Percentiles rank a stretch among this genome's conserved stretches.
phyloP scores from a whole-genome alignment of 1,284 basidiomycete genomes.

The Cerrena zonata region DNA sequence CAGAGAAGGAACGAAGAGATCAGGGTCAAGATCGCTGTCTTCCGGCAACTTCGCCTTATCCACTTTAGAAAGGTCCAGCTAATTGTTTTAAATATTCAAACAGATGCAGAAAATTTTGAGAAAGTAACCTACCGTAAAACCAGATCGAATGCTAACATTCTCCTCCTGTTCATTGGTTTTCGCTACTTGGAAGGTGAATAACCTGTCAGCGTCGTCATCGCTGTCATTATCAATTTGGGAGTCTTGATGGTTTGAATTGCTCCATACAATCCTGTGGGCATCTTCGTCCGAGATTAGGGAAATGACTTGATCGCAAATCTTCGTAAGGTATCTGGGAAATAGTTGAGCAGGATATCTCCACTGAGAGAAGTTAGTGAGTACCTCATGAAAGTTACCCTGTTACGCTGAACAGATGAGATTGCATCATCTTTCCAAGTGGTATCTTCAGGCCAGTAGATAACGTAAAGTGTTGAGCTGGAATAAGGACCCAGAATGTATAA shows the following conservation, averaged over 20 bases:
- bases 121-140: conserved; percentile 37
- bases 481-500: conserved; percentile 35
- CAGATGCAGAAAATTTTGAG: neutral
- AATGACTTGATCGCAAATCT: conserved; percentile 48
- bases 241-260: conserved; percentile 25
- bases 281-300: conserved; percentile 44
- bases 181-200: conserved; percentile 51
- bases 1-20: conserved; percentile 13
- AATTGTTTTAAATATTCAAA: too few relatives aligned
- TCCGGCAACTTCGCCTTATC: neutral
- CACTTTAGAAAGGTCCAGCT: conserved; percentile 1
- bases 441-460: conserved; percentile 59
- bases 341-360: neutral
- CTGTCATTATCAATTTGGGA: conserved; percentile 19
- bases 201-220: conserved; percentile 38
- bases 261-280: conserved; percentile 38
- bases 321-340: conserved; percentile 45
- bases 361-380: conserved; percentile 16
- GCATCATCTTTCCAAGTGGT: conserved; percentile 54
- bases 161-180: conserved; percentile 58
- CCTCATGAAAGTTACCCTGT: conserved; percentile 60
- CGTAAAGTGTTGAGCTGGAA: conserved; percentile 30
- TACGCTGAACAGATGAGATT: conserved; percentile 38
- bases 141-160: conserved; percentile 34
- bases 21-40: neutral